Base-by-base conservation (phyloP, 139 green algal species). In the Spirogloea muscicola region DNA sequence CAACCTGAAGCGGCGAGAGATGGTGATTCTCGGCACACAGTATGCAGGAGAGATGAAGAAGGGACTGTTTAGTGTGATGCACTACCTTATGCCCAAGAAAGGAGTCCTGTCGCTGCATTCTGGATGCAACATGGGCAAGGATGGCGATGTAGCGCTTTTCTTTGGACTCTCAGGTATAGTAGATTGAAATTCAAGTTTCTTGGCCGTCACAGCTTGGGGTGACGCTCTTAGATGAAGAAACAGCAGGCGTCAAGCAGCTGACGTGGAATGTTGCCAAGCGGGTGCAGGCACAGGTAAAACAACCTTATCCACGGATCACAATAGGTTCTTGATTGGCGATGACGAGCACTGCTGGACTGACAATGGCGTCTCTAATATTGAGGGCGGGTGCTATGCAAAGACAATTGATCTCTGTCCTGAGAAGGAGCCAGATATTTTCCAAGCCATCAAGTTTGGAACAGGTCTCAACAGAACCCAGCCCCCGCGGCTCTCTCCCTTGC, bases 301-400 rank as follows among this genome's bases (percentile, higher is more conserved):
- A 33, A 88, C 84, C 10, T 74, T 93, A 16, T 87, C 81, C 0
- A 81, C 88, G 21, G 92, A 97, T 77, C 87, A 85, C 1, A 51
- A 65, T 1, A 82, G 92, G 9, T 86, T 85, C 3, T 81, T 97
- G 34, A 92, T 97, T 49, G 92, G 91, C 6, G 92, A 97, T 62
- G 92, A 97, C 59, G 91, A 96, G 87, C 91, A 96, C 86, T 91
- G 90, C 82, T 97, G 92, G 92, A 81, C 73, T n/a, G 76, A 91
- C 58, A 71, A 88, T 5, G 92, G 92, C 58, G 89, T 95, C 38
- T 93, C 92, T 84, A 96, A 96, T 87, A 91, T 97, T 44, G 92
- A 97, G 89, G 92, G 92, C 16, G 92, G 92, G 64, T 97, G 92
- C 86, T 97, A 97, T 61, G 92, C 91, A 72, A 97, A 97, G 89